Evolutionary conservation across 2,329 filamentous ascomycete species (phyloP).

Genomic region (Colletotrichum truncatum): DNA sequence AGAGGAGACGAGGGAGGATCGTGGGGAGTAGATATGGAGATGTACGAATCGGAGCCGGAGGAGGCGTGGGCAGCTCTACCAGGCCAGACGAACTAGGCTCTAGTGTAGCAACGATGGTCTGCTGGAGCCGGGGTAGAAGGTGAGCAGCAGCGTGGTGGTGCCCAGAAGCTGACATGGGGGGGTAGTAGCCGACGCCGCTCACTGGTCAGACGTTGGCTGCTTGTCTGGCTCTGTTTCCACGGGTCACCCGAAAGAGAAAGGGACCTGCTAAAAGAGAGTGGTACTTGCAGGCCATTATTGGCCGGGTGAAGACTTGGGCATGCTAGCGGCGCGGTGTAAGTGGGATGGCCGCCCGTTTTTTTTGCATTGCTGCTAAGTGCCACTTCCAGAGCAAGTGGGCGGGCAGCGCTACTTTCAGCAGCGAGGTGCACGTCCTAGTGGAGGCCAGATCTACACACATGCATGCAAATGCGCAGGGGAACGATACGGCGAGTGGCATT

Average conservation of each 20-base stretch:
- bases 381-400: too few species aligned
- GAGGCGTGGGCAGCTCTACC: not conserved
- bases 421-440: not conserved
- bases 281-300: not conserved
- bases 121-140: not conserved
- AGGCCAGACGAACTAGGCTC: not conserved
- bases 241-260: conserved; percentile 8
- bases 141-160: not conserved
- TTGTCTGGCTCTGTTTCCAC: not conserved
- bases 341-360: not conserved
- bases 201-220: conserved; percentile 20
- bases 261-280: conserved; percentile 5
- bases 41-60: conserved; percentile 22
- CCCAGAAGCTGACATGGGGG: not conserved
- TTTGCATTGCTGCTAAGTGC: not conserved
- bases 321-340: conserved; percentile 1
- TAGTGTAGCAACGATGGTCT: not conserved
- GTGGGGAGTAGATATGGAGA: conserved; percentile 29
- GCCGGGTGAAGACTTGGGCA: not conserved
- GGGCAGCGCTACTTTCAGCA: too few species aligned
- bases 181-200: not conserved
- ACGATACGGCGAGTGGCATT: not conserved
- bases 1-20: conserved; percentile 25
- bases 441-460: conserved; percentile 21
- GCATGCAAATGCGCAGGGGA: conserved; percentile 16